phyloP scores from a whole-genome alignment of 2,329 filamentous ascomycete species.

The Exophiala sideris region DNA sequence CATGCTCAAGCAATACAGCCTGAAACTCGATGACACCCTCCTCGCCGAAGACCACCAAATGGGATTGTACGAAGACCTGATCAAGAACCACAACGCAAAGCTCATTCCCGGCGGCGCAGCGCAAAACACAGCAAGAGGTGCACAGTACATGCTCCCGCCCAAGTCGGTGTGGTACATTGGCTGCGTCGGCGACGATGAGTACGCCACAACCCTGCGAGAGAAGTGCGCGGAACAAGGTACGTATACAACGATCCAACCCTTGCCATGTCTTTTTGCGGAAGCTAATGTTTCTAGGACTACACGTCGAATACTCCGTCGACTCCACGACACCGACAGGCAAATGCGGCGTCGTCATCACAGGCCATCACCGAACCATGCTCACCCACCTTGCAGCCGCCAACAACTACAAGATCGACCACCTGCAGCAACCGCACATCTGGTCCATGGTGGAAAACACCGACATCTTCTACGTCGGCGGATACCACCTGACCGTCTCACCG shows the following conservation, averaged over 20 bases:
- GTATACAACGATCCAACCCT: neutral
- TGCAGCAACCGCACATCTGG: constrained; percentile 91
- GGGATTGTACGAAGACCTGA: constrained; percentile 85
- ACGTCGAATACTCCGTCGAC: constrained; percentile 93
- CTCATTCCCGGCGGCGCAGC: constrained; percentile 94
- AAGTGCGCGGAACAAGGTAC: constrained; percentile 85
- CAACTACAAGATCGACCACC: constrained; percentile 90
- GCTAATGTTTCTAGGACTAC: constrained; percentile 33
- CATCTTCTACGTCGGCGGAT: constrained; percentile 90
- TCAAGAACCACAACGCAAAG: constrained; percentile 88
- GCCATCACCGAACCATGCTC: constrained; percentile 89
- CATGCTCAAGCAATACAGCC: constrained; percentile 84
- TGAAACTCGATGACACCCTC: constrained; percentile 97
- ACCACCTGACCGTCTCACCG: constrained; percentile 94
- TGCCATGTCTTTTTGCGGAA: too few species aligned
- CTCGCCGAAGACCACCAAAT: constrained; percentile 68
- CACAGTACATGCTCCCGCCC: constrained; percentile 82
- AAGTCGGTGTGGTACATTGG: constrained; percentile 92
- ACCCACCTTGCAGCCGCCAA: constrained; percentile 96
- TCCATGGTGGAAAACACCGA: constrained; percentile 82
- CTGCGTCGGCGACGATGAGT: constrained; percentile 93
- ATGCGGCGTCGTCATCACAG: constrained; percentile 95
- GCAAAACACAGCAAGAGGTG: constrained; percentile 94
- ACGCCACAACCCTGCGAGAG: constrained; percentile 80
- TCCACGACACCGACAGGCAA: constrained; percentile 79